phyloP scores from a whole-genome alignment of 352 stramenopile genomes.

The Pythium rishiriense region DNA sequence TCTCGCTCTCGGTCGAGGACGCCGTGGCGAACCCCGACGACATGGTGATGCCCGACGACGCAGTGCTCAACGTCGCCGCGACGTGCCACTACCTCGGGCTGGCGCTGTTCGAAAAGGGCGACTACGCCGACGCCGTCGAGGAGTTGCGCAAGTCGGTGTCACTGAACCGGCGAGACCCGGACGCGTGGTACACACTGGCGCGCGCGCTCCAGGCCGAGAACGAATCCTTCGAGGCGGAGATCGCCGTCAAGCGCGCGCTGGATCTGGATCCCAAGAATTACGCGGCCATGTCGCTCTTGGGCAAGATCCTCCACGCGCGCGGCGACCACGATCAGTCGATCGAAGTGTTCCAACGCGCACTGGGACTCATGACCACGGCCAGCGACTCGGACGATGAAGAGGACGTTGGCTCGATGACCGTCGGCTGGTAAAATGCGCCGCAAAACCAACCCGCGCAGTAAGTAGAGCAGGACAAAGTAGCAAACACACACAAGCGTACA shows the following conservation, averaged over 20 bases:
- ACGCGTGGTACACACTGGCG: conserved; percentile 79
- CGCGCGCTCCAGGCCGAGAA: conserved; percentile 54
- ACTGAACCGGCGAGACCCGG: conserved; percentile 58
- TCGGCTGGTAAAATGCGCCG: conserved; percentile 56
- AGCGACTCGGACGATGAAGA: conserved; percentile 74
- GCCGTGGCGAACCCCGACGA: conserved; percentile 22
- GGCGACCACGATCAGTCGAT: conserved; percentile 80
- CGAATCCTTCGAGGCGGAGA: conserved; percentile 70
- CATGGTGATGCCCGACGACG: conserved; percentile 37
- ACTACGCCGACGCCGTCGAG: conserved; percentile 49
- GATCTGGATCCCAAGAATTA: conserved; percentile 61
- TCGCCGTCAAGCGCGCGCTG: conserved; percentile 55
- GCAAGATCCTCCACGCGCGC: conserved; percentile 82
- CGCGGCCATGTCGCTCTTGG: conserved; percentile 65
- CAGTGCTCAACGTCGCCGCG: conserved; percentile 54
- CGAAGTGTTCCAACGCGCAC: conserved; percentile 69
- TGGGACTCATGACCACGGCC: conserved; percentile 64
- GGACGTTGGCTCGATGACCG: conserved; percentile 75
- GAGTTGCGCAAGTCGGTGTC: conserved; percentile 78
- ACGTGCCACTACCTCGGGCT: conserved; percentile 77
- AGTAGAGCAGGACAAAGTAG: conserved; percentile 2
- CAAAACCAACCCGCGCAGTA: neutral
- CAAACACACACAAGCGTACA: conserved; percentile 5
- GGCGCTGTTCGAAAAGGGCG: conserved; percentile 67
- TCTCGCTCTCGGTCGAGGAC: conserved; percentile 33